These are phyloP conservation scores for Pichia deserticola DNA, from an alignment of 805 yeast species.

Conservation along the genomic window DNA sequence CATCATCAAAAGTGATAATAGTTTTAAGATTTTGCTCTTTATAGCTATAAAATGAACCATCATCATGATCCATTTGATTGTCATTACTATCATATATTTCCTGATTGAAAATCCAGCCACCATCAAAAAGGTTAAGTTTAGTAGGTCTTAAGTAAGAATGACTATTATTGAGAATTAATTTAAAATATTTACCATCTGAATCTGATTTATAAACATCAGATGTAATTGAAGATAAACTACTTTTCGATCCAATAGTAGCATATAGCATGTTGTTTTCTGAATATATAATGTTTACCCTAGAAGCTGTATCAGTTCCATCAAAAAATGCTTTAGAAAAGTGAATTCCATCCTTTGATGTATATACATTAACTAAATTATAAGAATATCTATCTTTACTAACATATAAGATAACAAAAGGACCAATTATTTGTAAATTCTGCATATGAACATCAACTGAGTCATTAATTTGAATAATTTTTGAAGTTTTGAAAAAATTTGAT, in stretches of 20 bases:
- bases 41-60: neutral
- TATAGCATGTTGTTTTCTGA: constrained; percentile 28
- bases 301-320: constrained; percentile 27
- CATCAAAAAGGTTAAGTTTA: constrained; percentile 43
- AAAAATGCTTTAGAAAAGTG: constrained; percentile 34
- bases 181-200: constrained; percentile 50
- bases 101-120: constrained; percentile 43
- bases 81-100: no score
- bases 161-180: constrained; percentile 33
- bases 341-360: constrained; percentile 40
- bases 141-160: constrained; percentile 21
- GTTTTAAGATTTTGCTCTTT: constrained; percentile 18
- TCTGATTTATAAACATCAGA: constrained; percentile 43
- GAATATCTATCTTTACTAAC: constrained; percentile 36
- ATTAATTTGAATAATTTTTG: constrained; percentile 7
- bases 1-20: constrained; percentile 44
- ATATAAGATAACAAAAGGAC: constrained; percentile 34
- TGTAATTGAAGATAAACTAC: neutral
- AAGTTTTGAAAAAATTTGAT: constrained; percentile 36
- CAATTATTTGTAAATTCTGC: constrained; percentile 30
- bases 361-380: constrained; percentile 31
- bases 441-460: constrained; percentile 18
- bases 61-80: no score
- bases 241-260: constrained; percentile 21
- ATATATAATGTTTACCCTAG: no score